Percentiles rank a stretch among this genome's conserved stretches.
Evolutionary conservation across 345 rosid genomes (phyloP).

Genomic region (Salix suchowensis): DNA sequence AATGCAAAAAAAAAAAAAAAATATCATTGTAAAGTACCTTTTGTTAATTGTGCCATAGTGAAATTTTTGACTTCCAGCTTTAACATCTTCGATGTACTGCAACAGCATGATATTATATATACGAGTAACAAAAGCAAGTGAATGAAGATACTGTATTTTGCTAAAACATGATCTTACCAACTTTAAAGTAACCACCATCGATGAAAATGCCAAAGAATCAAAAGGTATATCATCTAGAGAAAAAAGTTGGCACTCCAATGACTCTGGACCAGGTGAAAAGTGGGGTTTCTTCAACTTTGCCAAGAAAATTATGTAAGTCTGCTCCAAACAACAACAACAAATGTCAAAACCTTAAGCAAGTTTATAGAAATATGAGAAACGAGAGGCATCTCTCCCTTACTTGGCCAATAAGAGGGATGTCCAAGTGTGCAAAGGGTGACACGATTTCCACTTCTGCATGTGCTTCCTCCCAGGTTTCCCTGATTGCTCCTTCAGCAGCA

Average conservation of each 20-base stretch:
- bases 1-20: too few species aligned
- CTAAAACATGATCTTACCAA: constrained; percentile 49
- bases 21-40: constrained; percentile 37
- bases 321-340: constrained; percentile 33
- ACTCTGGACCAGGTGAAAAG: constrained; percentile 90
- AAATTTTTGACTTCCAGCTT: constrained; percentile 54
- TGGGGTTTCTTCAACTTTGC: constrained; percentile 77
- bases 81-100: constrained; percentile 83
- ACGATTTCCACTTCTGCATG: constrained; percentile 82
- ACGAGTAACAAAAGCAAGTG: background rate
- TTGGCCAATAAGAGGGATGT: constrained; percentile 92
- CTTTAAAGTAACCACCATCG: constrained; percentile 71
- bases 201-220: constrained; percentile 89
- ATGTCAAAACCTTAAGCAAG: constrained; percentile 1
- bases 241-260: constrained; percentile 81
- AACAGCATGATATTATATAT: constrained; percentile 13
- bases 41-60: constrained; percentile 92
- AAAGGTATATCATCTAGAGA: constrained; percentile 77
- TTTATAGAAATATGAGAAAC: constrained; percentile 4
- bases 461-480: constrained; percentile 99
- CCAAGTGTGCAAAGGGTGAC: constrained; percentile 88
- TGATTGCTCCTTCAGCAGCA: constrained; percentile 84
- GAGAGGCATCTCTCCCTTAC: constrained; percentile 32
- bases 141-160: background rate
- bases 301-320: constrained; percentile 89